phyloP scores from a whole-genome alignment of 768 basidiomycete species.

The Dacryopinax spathularia region DNA sequence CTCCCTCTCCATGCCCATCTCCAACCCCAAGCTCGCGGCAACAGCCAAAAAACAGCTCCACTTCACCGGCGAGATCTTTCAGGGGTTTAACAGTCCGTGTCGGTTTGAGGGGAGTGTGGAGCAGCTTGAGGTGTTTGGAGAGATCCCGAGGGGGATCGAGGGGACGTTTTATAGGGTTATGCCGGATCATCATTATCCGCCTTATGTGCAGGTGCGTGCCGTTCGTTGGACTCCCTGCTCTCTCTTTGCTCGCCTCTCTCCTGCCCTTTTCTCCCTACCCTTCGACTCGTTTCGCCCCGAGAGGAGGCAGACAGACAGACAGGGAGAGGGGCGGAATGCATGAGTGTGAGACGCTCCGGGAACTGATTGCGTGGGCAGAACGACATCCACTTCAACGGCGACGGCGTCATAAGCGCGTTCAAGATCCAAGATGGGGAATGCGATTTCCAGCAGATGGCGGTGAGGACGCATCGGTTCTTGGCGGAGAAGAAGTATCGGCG shows the following conservation, averaged over 20 bases:
- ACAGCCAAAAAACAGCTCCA: background rate
- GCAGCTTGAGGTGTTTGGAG: background rate
- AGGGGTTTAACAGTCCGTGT: background rate
- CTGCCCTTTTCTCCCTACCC: too few relatives aligned
- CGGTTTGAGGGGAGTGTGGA: background rate
- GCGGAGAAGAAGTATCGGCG: background rate
- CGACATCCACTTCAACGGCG: constrained; percentile 10
- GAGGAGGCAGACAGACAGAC: too few relatives aligned
- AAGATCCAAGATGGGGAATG: constrained; percentile 7
- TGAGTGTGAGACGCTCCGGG: too few relatives aligned
- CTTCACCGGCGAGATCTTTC: background rate
- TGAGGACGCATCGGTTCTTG: constrained; percentile 7
- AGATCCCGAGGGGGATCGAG: background rate
- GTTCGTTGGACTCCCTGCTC: too few relatives aligned
- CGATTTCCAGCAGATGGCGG: constrained; percentile 4
- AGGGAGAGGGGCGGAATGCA: too few relatives aligned
- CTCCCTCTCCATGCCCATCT: too few relatives aligned
- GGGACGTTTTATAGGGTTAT: background rate
- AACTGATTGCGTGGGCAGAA: background rate
- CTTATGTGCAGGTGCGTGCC: background rate
- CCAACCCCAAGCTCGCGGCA: too few relatives aligned
- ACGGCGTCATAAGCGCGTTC: constrained; percentile 6
- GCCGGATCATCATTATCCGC: background rate
- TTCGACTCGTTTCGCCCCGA: too few relatives aligned
- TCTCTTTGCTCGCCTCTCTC: too few relatives aligned